Base-by-base conservation (phyloP, 2,329 filamentous ascomycete species). In the Metarhizium robertsii region DNA sequence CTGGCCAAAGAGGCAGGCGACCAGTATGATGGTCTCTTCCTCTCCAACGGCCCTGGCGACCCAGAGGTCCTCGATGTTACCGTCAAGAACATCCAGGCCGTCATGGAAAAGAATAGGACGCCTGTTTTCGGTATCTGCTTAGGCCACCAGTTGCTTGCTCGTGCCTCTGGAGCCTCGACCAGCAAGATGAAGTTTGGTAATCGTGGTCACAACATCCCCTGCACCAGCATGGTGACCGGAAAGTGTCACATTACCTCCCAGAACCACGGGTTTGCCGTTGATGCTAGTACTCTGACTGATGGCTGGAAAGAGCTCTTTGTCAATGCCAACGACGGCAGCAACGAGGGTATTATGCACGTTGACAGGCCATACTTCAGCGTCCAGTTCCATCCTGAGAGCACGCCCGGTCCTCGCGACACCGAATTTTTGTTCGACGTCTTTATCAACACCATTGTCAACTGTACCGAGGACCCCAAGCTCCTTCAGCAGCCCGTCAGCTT, bases 141-240 rank as follows among this genome's bases (percentile, higher is more conserved):
- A 64, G 92, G 92, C 56, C 92, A 97, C 71, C 92, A 97, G 74
- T 80, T 97, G 62, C 84, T 97, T 53, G 91, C 92, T 54, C 83
- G 91, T 64, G 91, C 92, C 56, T 85, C 91, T 36, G 92, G 92
- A 55, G 92, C 92, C 50, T 79, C 79, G 50, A 97, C 94, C 0
- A 73, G 81, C 66, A 99, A 99, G 80, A 95, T 99, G 90, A 97
- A 97, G 80, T 99, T 96, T 67, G 94, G 94, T 76, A 99, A 99
- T 77, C 90, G 94, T 66, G 94, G 92, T 47, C 90, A 95, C 79
- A 99, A 99, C 75, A 97, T 99, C 66, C 94, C 94, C 48, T 96
- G 92, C 79, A 97, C 92, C 11, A 96, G 88, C 75, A 82, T 96
- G 81, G 79, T 97, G 62, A 95, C 92, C 48, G 94, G 94, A 64